Evolutionary conservation across 129 eudicot species (phyloP).

Genomic region (Oenanthe sinensis): DNA sequence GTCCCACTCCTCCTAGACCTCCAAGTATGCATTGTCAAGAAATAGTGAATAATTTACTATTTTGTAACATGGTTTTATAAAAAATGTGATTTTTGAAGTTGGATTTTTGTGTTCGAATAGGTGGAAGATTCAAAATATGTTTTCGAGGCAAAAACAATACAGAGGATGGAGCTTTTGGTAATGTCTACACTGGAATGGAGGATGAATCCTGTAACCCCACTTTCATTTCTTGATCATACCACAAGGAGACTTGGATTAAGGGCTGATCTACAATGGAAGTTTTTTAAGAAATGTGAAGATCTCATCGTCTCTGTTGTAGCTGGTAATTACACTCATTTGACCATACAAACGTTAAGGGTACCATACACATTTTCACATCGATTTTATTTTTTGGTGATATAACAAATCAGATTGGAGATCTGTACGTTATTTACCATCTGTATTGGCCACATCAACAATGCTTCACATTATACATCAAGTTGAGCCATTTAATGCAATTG

Average conservation of each 20-base stretch:
- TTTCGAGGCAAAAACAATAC: slow-evolving; percentile 71
- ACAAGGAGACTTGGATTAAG: slow-evolving; percentile 79
- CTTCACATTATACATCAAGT: slow-evolving; percentile 55
- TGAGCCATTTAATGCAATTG: slow-evolving; percentile 42
- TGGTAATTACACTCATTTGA: slow-evolving; percentile 31
- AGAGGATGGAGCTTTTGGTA: slow-evolving; percentile 87
- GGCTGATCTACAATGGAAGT: slow-evolving; percentile 50
- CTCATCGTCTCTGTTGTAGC: slow-evolving; percentile 43
- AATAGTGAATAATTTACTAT: not conserved
- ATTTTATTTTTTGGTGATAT: not conserved
- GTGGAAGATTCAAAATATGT: slow-evolving; percentile 48
- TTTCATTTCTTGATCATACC: slow-evolving; percentile 82
- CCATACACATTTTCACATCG: not conserved
- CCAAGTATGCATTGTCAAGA: slow-evolving; percentile 40
- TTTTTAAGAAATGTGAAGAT: slow-evolving; percentile 57
- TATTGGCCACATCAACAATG: slow-evolving; percentile 73
- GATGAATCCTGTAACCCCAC: slow-evolving; percentile 90
- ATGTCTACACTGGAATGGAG: slow-evolving; percentile 81
- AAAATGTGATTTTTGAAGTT: not conserved
- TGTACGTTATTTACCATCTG: slow-evolving; percentile 51
- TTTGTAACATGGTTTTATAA: not conserved
- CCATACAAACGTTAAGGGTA: not conserved
- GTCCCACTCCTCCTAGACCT: slow-evolving; percentile 79
- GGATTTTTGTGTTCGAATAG: slow-evolving; percentile 18
- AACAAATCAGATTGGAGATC: slow-evolving; percentile 48